Evolutionary conservation across 306 rosid genomes (phyloP).

Genomic region (Malus sieversii): DNA sequence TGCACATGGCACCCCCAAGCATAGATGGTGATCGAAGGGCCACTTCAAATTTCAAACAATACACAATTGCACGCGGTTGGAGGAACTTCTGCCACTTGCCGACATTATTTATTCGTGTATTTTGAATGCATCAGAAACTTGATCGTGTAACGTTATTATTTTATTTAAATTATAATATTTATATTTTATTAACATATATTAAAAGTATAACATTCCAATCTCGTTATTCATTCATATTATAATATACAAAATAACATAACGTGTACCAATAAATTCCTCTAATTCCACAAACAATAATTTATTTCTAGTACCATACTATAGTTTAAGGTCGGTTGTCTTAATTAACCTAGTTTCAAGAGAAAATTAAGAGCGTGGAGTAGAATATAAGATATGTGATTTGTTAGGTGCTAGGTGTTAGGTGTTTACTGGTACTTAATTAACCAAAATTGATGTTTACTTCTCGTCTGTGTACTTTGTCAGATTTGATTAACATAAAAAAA

Average conservation of each 20-base stretch:
- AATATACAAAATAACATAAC: too few species aligned
- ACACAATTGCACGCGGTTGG: neutral
- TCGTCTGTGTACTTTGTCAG: neutral
- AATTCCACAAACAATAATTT: too few species aligned
- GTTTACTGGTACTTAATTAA: neutral
- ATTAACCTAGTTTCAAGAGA: neutral
- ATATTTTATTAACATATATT: too few species aligned
- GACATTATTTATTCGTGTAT: neutral
- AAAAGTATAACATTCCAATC: fast-evolving
- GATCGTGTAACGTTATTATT: neutral
- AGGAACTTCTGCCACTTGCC: neutral
- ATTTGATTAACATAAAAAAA: too few species aligned
- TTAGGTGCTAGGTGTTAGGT: neutral
- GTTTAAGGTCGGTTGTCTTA: neutral
- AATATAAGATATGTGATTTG: neutral
- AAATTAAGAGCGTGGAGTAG: neutral
- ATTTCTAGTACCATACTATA: neutral
- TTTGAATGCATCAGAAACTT: fast-evolving
- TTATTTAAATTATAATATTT: too few species aligned
- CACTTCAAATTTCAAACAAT: neutral
- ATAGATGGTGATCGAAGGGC: neutral
- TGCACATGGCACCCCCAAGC: neutral
- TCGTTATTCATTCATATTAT: too few species aligned
- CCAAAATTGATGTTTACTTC: constrained; percentile 9
- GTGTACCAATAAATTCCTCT: too few species aligned